A percentile compares a stretch with the other conserved stretches of the same genome.
Conservation (phyloP, 805 yeast genomes). For the Candida palmyrensis region DNA sequence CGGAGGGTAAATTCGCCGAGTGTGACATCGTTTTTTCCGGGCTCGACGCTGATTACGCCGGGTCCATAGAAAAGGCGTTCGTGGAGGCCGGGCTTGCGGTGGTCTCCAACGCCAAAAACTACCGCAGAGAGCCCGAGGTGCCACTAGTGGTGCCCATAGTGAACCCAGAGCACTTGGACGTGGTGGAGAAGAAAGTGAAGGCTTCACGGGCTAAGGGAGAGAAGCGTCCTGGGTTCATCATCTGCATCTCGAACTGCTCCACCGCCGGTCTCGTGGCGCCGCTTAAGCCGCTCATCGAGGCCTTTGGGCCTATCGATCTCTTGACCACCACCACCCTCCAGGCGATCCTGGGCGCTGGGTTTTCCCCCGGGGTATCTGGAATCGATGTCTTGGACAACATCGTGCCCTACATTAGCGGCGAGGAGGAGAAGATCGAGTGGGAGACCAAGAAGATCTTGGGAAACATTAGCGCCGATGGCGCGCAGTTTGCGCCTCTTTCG, state of each 20-base stretch:
- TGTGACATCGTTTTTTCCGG: slow-evolving; percentile 97
- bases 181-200: slow-evolving; percentile 55
- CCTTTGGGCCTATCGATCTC: slow-evolving; percentile 84
- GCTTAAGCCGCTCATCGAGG: slow-evolving; percentile 84
- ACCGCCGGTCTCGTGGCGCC: slow-evolving; percentile 98
- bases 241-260: slow-evolving; percentile 96
- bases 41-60: slow-evolving; percentile 88
- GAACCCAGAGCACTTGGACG: slow-evolving; percentile 82
- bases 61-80: slow-evolving; percentile 83
- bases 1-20: slow-evolving; percentile 65
- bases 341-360: slow-evolving; percentile 98
- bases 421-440: slow-evolving; percentile 98
- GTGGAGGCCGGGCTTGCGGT: slow-evolving; percentile 77
- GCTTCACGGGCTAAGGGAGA: slow-evolving; percentile 52
- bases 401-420: slow-evolving; percentile 92
- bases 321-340: slow-evolving; percentile 90
- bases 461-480: slow-evolving; percentile 43
- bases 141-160: slow-evolving; percentile 95
- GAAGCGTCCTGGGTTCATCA: slow-evolving; percentile 71
- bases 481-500: slow-evolving; percentile 51
- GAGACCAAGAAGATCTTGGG: slow-evolving; percentile 96
- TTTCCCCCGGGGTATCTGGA: slow-evolving; percentile 95
- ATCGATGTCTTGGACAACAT: slow-evolving; percentile 93
- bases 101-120: slow-evolving; percentile 93
- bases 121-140: slow-evolving; percentile 80